These are phyloP conservation scores for Citrullus colocynthis DNA, from an alignment of 306 rosid species.

Conservation along the genomic window DNA sequence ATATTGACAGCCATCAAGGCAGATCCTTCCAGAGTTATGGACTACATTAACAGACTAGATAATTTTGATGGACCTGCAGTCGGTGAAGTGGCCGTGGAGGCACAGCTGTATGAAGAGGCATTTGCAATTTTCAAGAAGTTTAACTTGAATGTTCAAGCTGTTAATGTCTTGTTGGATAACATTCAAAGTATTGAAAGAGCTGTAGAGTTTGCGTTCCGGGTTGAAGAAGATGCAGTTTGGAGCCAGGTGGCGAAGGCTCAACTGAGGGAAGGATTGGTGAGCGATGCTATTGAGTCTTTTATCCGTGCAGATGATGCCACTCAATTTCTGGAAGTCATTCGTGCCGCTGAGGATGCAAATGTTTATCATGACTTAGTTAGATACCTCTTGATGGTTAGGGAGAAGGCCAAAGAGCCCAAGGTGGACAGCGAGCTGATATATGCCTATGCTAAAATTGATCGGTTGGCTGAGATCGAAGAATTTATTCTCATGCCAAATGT, in stretches of 20 bases:
- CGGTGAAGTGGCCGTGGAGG: slow-evolving; percentile 96
- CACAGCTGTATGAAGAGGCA: slow-evolving; percentile 84
- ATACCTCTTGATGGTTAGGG: slow-evolving; percentile 97
- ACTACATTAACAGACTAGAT: slow-evolving; percentile 83
- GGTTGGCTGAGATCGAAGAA: slow-evolving; percentile 92
- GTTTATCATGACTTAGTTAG: slow-evolving; percentile 88
- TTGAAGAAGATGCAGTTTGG: slow-evolving; percentile 99
- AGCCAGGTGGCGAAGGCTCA: slow-evolving; percentile 99
- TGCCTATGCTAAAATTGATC: slow-evolving; percentile 95
- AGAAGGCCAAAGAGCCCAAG: slow-evolving; percentile 86
- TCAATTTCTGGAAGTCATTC: slow-evolving; percentile 87
- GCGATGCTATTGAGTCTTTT: slow-evolving; percentile 96
- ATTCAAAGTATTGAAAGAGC: slow-evolving; percentile 88
- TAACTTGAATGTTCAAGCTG: slow-evolving; percentile 96
- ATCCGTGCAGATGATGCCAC: slow-evolving; percentile 94
- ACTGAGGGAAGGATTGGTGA: slow-evolving; percentile 90
- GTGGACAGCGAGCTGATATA: slow-evolving; percentile 98
- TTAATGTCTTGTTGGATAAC: slow-evolving; percentile 79
- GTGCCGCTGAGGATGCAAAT: slow-evolving; percentile 65
- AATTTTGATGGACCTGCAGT: slow-evolving; percentile 98
- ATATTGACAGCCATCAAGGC: slow-evolving; percentile 97
- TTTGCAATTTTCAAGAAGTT: slow-evolving; percentile 95
- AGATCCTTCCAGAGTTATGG: slow-evolving; percentile 98
- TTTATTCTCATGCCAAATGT: slow-evolving; percentile 98
- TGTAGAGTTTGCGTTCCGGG: slow-evolving; percentile 97